phyloP scores from a whole-genome alignment of 306 rosid species.

The Begonia fuchsioides region DNA sequence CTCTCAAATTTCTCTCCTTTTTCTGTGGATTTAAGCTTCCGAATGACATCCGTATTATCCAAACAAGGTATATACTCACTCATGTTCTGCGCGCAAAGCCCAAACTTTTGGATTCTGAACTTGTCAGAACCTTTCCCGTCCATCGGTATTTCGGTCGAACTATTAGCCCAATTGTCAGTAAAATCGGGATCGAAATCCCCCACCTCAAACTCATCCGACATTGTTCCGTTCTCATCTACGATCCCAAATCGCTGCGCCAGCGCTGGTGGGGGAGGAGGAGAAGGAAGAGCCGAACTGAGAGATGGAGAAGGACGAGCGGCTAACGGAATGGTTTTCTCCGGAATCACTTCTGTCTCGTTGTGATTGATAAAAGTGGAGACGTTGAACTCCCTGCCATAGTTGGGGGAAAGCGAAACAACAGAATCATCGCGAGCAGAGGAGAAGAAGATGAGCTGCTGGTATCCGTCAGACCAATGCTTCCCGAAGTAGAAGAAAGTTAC shows the following conservation, averaged over 20 bases:
- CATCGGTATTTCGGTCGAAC: conserved; percentile 9
- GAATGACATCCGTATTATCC: conserved; percentile 42
- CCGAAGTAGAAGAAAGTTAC: conserved; percentile 64
- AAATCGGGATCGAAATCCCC: conserved; percentile 40
- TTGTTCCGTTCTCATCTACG: conserved; percentile 54
- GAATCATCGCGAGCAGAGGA: conserved; percentile 15
- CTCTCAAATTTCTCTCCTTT: conserved; percentile 57
- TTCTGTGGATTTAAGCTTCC: conserved; percentile 17
- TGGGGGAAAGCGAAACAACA: conserved; percentile 46
- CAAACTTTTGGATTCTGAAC: conserved; percentile 25
- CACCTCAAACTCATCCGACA: conserved; percentile 59
- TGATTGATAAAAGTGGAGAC: conserved; percentile 28
- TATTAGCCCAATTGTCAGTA: conserved; percentile 14
- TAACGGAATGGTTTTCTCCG: conserved; percentile 28
- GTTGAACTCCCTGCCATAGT: conserved; percentile 27
- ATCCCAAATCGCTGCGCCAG: conserved; percentile 43
- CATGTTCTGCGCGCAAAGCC: conserved; percentile 33
- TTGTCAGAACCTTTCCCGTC: conserved; percentile 9
- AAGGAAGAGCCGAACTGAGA: conserved; percentile 14
- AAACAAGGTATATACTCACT: conserved; percentile 70
- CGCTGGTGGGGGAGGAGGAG: conserved; percentile 31
- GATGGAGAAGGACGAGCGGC: conserved; percentile 53
- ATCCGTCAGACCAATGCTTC: conserved; percentile 53
- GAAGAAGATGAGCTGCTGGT: conserved; percentile 69
- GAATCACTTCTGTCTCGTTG: conserved; percentile 10